Evolutionary conservation across 345 rosid genomes (phyloP).

Genomic region (Acer negundo): DNA sequence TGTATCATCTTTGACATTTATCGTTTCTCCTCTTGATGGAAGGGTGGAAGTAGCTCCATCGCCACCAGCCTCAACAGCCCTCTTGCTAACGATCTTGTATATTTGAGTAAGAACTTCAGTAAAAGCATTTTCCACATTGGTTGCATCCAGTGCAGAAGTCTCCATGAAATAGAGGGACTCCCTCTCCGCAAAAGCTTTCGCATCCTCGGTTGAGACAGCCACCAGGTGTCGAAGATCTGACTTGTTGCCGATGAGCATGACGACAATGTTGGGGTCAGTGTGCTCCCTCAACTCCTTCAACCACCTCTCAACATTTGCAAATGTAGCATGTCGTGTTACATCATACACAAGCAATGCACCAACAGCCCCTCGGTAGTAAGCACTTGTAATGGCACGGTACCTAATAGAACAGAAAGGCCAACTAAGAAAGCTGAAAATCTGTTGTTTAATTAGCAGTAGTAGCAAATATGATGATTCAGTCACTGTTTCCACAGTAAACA

Average conservation of each 20-base stretch:
- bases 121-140: constrained; percentile 56
- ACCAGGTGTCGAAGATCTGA: constrained; percentile 53
- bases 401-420: constrained; percentile 23
- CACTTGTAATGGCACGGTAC: constrained; percentile 63
- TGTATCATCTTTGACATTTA: constrained; percentile 45
- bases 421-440: neutral
- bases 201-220: constrained; percentile 47
- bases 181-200: constrained; percentile 44
- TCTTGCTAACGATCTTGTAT: constrained; percentile 48
- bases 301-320: constrained; percentile 52
- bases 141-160: constrained; percentile 52
- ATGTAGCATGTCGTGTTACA: constrained; percentile 50
- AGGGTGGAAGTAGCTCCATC: constrained; percentile 30
- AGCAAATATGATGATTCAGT: neutral
- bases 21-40: constrained; percentile 41
- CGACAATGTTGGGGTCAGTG: constrained; percentile 53
- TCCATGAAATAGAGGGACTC: constrained; percentile 55
- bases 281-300: constrained; percentile 50
- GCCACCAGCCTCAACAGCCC: constrained; percentile 48
- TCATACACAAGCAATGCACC: constrained; percentile 61
- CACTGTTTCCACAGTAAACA: neutral
- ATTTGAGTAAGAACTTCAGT: constrained; percentile 52
- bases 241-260: constrained; percentile 59
- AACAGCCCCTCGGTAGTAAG: constrained; percentile 62
- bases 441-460: constrained; percentile 1